Evolutionary conservation across 2,329 filamentous ascomycete genomes (phyloP), one percentile per base, ranked within the genome.

Genomic region (Zymoseptoria tritici): DNA sequence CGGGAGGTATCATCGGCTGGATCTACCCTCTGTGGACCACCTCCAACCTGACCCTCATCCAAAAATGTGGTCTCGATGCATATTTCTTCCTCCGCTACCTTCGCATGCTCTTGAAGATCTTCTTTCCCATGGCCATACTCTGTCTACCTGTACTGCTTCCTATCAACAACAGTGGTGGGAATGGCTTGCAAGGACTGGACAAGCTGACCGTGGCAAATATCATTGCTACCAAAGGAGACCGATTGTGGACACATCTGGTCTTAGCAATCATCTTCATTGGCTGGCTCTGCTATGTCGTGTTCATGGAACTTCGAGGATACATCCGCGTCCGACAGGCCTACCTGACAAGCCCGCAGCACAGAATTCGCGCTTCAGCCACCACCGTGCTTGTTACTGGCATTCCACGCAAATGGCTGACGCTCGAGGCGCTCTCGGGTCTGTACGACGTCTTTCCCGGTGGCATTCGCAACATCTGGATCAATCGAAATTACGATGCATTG

Each of bases 371-470:
- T 19, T 97, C 93, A 16, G 93, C 94, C 1, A 99, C 93, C 5
- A 99, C 94, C 0, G 93, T 99, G 53, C 81, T 99, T 5, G 91
- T 99, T 56, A 94, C 88, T 64, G 88, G 88, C 9, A 96, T 99
- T 56, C 94, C 94, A 1, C 79, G 83, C 49, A 96, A 95, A 70
- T 99, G 94, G 94, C 84, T 96, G 7, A 91, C 84, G 2, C 83
- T 90, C 54, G 86, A 96, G 52, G 90, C 90, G 0, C 81, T 99
- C 4, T 83, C 85, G 60, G 88, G 88, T 0, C 80, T 99, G 0
- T 99, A 95, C 69, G 94, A 99, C 72, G 92, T 97, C 1, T 97
- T 97, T 67, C 94, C 94, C 0, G 94, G 94, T 20, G 94, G 94
- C 29, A 88, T 99, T 70, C 85, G 90, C 61, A 97, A 97, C 67